These are phyloP conservation scores for Anisodus acutangulus DNA, from an alignment of 257 asterid genomes.

Conservation along the genomic window DNA sequence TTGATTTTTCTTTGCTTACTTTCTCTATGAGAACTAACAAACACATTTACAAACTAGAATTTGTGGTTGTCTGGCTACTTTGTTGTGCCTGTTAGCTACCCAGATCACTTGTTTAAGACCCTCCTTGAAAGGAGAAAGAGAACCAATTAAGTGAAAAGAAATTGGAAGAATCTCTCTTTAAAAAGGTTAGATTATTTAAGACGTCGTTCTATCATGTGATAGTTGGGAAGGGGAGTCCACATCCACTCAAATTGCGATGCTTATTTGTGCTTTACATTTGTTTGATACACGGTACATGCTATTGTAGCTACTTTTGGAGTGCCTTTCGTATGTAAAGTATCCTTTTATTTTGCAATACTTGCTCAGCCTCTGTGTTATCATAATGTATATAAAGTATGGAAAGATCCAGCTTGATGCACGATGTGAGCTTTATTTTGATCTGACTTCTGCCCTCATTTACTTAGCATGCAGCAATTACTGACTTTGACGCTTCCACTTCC, in stretches of 20 bases:
- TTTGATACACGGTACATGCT: background rate
- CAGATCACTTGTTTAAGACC: background rate
- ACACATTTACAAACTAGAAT: background rate
- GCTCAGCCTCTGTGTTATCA: background rate
- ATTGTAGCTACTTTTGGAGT: background rate
- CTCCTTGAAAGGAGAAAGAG: background rate
- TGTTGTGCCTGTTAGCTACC: background rate
- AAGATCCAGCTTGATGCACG: background rate
- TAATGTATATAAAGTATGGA: background rate
- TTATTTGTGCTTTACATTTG: slow-evolving; percentile 5
- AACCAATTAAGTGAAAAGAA: slow-evolving; percentile 8
- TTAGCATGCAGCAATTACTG: slow-evolving; percentile 85
- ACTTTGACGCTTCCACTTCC: slow-evolving; percentile 80
- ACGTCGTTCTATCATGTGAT: background rate
- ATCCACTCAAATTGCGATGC: background rate
- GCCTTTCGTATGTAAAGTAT: background rate
- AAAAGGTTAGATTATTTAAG: background rate
- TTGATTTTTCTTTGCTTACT: background rate
- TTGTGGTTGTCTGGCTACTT: background rate
- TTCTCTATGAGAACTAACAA: background rate
- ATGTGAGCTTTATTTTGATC: slow-evolving; percentile 1
- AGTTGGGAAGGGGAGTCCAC: slow-evolving; percentile 1
- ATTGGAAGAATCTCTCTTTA: background rate
- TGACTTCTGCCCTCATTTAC: slow-evolving; percentile 2
- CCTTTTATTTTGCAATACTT: background rate